Base-by-base conservation (phyloP, 2,329 filamentous ascomycete species). In the Hypoxylon sp. region DNA sequence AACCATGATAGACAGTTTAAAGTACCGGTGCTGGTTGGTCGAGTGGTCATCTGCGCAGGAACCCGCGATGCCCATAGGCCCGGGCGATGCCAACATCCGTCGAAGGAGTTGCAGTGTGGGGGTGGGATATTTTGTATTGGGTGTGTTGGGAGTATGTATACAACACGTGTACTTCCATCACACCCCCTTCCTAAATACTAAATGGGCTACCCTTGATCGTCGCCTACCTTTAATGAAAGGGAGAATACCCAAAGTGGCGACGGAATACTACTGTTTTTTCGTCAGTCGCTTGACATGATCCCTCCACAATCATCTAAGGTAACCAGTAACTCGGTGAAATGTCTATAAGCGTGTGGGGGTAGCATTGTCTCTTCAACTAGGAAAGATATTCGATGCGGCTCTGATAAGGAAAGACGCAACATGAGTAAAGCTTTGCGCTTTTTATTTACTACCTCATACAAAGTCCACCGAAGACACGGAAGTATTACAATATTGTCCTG, bases 31-130 rank as follows among this genome's bases (percentile, higher is more conserved):
- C 48, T 70, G 68, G 67, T 56, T 57, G 60, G 51, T 57, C 47
- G 50, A 56, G 54, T 74, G 73, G 75, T 77, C 75, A 77, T 75
- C 75, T 73, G 75, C 74, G 75, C 75, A 77, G 75, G 75, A 77
- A 77, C 75, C 75, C 74, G 75, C 63, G 61, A 66, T 71, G 70
- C 71, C 73, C 70, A 77, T 76, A 77, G 75, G 75, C 69, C 70
- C 71, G 71, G 70, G 62, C 68, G 61, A 63, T 67, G 64, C 63
- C 61, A 69, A 58, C 67, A 45, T 47, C 53, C 61, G 41, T 43
- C 16, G 32, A 50, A 62, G 52, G 52, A 53, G 37, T 12, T 52
- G 48, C 41, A 66, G 60, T 66, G 65, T 70, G 65, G 62, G 67
- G 64, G 64, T 64, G 50, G n/a, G 46, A 55, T 46, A 29, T 51